Base-by-base conservation (phyloP, 2,329 filamentous ascomycete genomes). In the Colletotrichum trifolii region DNA sequence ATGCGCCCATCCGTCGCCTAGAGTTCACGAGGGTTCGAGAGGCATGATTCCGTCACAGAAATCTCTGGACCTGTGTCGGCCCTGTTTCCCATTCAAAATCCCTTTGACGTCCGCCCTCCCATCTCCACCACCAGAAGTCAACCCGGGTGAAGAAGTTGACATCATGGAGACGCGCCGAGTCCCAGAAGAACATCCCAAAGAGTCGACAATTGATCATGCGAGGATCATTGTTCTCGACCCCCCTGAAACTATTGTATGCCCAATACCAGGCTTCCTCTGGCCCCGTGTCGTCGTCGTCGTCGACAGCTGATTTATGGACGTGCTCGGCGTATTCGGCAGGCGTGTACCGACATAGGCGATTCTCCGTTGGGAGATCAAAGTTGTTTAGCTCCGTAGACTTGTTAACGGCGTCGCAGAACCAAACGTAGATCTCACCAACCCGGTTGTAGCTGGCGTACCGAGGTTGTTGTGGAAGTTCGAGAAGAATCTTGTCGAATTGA, bases 231-330 rank as follows among this genome's bases (percentile, higher is more conserved):
- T 50, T 57, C 40, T 36, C 40, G 6, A 46, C 35, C 2, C 59
- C 58, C 7, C 47, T 40, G 33, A 57, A 63, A 13, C 40, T 53
- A 25, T 63, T 52, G 25, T 66, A 66, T 10, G 63, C 59, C 63
- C 63, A 66, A 17, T 63, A 63, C 63, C 63, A 66, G 17, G 63
- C 63, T 39, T 66, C 47, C 39, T 66, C 63, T 2, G 63, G 63
- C 15, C 63, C 63, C 33, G 15, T 66, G 47, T 66, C 47, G 25
- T 9, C 11, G 48, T 66, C 63, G 4, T 56, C 47, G 33, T 40
- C 39, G 8, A 57, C 47, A 13, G 54, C 10, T 6, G 63, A 63
- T 34, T 33, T 43, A 2, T 59, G 58, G 4, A 66, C 53, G 42
- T 57, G 13, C 17, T 48, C 15, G 8, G 48, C 48, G 36, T 62